These are phyloP conservation scores for Dictyophora rubrovolvata DNA, from an alignment of 768 basidiomycete species.

Conservation along the genomic window DNA sequence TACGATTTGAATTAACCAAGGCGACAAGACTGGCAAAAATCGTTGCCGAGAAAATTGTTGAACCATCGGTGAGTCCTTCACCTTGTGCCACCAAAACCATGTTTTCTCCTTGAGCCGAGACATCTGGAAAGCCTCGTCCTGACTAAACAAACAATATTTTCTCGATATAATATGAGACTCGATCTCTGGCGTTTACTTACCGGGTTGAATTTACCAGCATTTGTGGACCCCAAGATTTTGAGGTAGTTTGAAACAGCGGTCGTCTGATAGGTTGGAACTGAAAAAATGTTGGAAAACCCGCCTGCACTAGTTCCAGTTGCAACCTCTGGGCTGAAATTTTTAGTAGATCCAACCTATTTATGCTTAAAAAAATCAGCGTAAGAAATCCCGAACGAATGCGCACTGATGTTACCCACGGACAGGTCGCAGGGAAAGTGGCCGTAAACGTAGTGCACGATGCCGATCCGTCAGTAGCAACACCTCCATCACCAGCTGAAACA, in stretches of 20 bases:
- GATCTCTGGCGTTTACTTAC: background rate
- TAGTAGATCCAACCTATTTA: constrained; percentile 26
- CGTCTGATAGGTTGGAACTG: constrained; percentile 19
- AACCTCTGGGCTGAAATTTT: constrained; percentile 20
- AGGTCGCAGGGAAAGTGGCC: constrained; percentile 26
- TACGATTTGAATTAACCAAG: constrained; percentile 11
- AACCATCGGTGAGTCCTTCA: constrained; percentile 13
- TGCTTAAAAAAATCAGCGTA: constrained; percentile 8
- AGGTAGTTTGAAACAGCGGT: constrained; percentile 22
- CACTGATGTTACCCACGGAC: constrained; percentile 19
- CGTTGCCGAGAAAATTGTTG: constrained; percentile 14
- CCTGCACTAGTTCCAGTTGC: constrained; percentile 25
- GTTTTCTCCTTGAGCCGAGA: constrained; percentile 17
- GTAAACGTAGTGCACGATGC: constrained; percentile 22
- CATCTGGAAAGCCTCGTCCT: constrained; percentile 16
- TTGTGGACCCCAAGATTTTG: constrained; percentile 14
- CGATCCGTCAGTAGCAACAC: constrained; percentile 24
- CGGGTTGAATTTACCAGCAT: constrained; percentile 18
- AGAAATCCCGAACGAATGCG: background rate
- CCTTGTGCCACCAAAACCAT: constrained; percentile 19
- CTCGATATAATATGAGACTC: background rate
- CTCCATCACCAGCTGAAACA: constrained; percentile 31
- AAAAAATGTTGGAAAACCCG: constrained; percentile 27
- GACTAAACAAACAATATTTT: background rate
- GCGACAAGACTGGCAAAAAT: constrained; percentile 16